Evolutionary conservation across 2,329 filamentous ascomycete genomes (phyloP), one percentile per base, ranked within the genome.

Genomic region (Fusarium fujikuroi): DNA sequence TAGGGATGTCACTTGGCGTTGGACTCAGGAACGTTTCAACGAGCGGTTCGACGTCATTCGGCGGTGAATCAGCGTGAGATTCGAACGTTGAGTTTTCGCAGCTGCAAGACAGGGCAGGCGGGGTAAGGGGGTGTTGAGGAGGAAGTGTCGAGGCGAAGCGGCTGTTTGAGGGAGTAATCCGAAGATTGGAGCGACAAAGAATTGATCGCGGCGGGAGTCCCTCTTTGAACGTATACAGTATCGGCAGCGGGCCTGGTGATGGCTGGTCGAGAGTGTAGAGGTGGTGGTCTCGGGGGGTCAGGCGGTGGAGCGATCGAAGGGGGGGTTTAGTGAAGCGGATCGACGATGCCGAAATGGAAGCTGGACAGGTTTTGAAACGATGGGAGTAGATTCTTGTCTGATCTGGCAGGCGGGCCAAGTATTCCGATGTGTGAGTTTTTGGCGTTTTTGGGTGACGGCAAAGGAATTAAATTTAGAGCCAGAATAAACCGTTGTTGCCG

Each of bases 271-370:
- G 34, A 63, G 43, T 58, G 46, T 52, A 69, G 54, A 60, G 63
- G 70, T 58, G 60, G 63, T 70, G 66, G 74, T 75, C 66, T 74
- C 60, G 66, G 66, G 21, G 44, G 68, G 62, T 69, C 75, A 66
- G 75, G 75, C 75, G 75, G 75, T 77, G 75, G 75, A 76, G 75
- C 75, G 62, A 70, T 76, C 72, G 68, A 76, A 75, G 75, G 75
- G 74, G 70, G 71, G 69, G 40, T 43, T 69, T 21, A 67, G 60
- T 65, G 66, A 62, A 74, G 64, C 72, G 61, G 70, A 76, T 76
- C 75, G 71, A 67, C 61, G 63, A 74, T 66, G 68, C 61, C 52
- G 65, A 59, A 49, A n/a, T 47, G 25, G 28, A 58, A 54, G 23
- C 50, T 54, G 50, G 50, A 50, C 50, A n/a, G 50, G 4, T 40